These are phyloP conservation scores for Stentor roeselii DNA, from an alignment of 73 alveolate genomes.

Conservation along the genomic window DNA sequence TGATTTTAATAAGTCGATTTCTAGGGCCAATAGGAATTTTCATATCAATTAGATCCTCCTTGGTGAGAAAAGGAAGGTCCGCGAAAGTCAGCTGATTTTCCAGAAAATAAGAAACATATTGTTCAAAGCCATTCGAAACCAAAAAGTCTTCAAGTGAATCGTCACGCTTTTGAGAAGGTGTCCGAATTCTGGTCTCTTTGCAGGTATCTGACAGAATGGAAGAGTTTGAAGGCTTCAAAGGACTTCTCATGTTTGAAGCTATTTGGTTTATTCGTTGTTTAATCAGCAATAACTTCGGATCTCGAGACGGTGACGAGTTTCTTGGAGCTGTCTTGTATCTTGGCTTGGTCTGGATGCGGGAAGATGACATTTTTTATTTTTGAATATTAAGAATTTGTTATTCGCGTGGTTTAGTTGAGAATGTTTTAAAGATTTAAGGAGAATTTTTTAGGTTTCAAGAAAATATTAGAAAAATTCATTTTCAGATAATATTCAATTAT, in stretches of 20 bases:
- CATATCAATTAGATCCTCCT: conserved; percentile 58
- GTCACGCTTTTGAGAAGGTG: not conserved
- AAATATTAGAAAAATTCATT: no score
- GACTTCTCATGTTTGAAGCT: not conserved
- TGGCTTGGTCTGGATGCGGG: not conserved
- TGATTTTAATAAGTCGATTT: conserved; percentile 48
- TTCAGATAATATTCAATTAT: no score
- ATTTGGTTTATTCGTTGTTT: not conserved
- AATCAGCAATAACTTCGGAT: not conserved
- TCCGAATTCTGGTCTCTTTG: not conserved
- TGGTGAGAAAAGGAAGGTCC: conserved; percentile 50
- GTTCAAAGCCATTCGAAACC: not conserved
- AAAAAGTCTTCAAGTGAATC: not conserved
- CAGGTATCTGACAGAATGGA: not conserved
- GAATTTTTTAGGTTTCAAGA: no score
- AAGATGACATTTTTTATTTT: not conserved
- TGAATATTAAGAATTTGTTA: no score
- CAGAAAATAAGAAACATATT: not conserved
- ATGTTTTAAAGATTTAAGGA: not conserved
- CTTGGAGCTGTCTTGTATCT: not conserved
- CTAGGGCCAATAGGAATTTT: conserved; percentile 72
- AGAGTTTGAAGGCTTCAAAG: not conserved
- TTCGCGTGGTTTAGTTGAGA: not conserved
- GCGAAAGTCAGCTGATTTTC: conserved; percentile 36
- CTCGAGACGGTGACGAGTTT: not conserved